Evolutionary conservation across 345 rosid species (phyloP), one percentile per base, ranked within the genome.

Genomic region (Durio zibethinus): DNA sequence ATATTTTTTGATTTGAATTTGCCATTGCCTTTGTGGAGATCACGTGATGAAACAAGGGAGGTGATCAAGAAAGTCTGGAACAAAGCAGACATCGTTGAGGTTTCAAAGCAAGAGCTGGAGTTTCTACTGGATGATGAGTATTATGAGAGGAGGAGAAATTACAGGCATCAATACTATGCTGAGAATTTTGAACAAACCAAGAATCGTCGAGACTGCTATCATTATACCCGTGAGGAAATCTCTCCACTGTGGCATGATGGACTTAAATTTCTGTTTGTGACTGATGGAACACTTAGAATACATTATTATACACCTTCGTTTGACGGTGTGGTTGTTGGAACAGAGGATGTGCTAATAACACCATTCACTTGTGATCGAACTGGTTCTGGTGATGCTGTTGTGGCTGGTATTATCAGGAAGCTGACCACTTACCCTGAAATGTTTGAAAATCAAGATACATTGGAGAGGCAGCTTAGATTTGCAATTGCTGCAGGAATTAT

Each of bases 341-440:
- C 96, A 0, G 99, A 95, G 78, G 98, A 95, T 86, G 98, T 88
- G 79, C 90, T 92, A 25, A 87, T 93, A 78, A 88, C 97, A 23
- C 98, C 99, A 0, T 88, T 88, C 84, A 93, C 99, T 4, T 93
- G 96, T 76, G 99, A 95, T 85, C 87, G 98, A 50, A 95, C 97
- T 47, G 98, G 99, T 75, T 90, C 99, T 1, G 99, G 99, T 23
- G 99, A 95, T 85, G 99, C 98, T 76, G 85, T 92, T 75, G 98
- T 93, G 73, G 99, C 97, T 73, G 97, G 84, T 16, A 89, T 95
- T 16, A 85, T 92, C 89, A 89, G 99, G 68, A 95, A 92, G 87
- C 88, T 93, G 70, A 86, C 92, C 9, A 88, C 85, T 79, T 84
- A 59, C 61, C 93, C 97, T 9, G 98, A 90, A 81, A 93, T 93